These are phyloP conservation scores for Davidsoniella neocaledoniae DNA, from an alignment of 2,329 filamentous ascomycete genomes.

Conservation along the genomic window DNA sequence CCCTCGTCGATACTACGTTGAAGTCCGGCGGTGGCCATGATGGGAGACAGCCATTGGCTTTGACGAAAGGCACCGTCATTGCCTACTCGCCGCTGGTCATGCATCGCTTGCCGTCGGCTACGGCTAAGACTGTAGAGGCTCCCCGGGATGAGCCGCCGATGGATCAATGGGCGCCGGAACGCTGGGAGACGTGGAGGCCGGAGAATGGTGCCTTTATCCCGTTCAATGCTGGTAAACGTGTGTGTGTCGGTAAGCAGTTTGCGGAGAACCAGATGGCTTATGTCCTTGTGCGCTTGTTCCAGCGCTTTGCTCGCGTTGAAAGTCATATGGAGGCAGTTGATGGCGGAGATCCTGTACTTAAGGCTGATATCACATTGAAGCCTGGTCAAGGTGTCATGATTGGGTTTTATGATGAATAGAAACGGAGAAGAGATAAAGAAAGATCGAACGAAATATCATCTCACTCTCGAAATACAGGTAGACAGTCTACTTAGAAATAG, in stretches of 20 bases:
- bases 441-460: too few relatives aligned
- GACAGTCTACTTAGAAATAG: too few relatives aligned
- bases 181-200: conserved; percentile 48
- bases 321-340: conserved; percentile 39
- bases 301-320: conserved; percentile 49
- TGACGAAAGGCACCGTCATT: conserved; percentile 49
- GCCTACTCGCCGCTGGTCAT: conserved; percentile 53
- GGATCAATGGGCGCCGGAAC: conserved; percentile 43
- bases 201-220: conserved; percentile 56
- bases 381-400: conserved; percentile 42
- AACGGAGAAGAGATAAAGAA: conserved; percentile 8
- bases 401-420: conserved; percentile 33
- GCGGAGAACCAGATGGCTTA: conserved; percentile 64
- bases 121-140: conserved; percentile 22
- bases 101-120: conserved; percentile 43
- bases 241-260: conserved; percentile 69
- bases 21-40: conserved; percentile 53
- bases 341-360: conserved; percentile 34
- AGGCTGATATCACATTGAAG: conserved; percentile 42
- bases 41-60: conserved; percentile 41
- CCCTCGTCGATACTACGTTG: conserved; percentile 57
- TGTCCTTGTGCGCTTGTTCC: conserved; percentile 53
- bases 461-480: too few relatives aligned
- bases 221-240: conserved; percentile 58
- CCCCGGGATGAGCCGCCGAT: conserved; percentile 25